Base-by-base conservation (phyloP, 1,284 basidiomycete genomes). In the Trametes polyzona region DNA sequence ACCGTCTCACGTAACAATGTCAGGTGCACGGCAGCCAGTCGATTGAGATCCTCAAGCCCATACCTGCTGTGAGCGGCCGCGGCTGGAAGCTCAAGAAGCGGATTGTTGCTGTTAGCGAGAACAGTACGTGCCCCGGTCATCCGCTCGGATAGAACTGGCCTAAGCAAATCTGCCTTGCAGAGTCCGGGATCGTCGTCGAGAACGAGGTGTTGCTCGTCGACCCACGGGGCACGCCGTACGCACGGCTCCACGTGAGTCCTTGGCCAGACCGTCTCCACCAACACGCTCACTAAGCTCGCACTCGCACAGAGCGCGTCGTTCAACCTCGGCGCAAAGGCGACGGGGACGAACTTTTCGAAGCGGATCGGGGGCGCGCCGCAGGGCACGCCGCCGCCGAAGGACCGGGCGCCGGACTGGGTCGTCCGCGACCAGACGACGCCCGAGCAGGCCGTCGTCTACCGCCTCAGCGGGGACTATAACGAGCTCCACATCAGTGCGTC, bases 381-480 rank as follows among this genome's bases (percentile, higher is more conserved):
- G 55, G 84, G 82, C 40, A 88, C 89, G 67, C 80, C 84, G 2
- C 76, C 86, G 53, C 88, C 89, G 7, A 86, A 85, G 67, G 80
- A 84, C 71, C 81, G 83, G 57, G 80, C 83, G 57, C 83, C 92
- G 0, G 86, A 91, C 69, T 86, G 83, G 77, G 78, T 86, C 36
- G 77, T 90, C 49, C 77, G 75, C 40, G 90, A 93, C 58, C 76
- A 83, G 69, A 93, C 90, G 1, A 79, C 83, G 2, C 78, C 82
- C 3, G 88, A 92, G 63, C 92, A 93, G 72, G 92, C 92, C 0
- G 73, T 89, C 47, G 61, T 89, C 48, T 93, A 92, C 76, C 85
- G 92, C 24, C 82, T 94, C 32, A 90, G 86, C 55, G 92, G 91
- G 1, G 92, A 93, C 73, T 94, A 92, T 73, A 93, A 94, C 71